Base-by-base conservation (phyloP, 768 basidiomycete species). In the Kondoa malvinella region DNA sequence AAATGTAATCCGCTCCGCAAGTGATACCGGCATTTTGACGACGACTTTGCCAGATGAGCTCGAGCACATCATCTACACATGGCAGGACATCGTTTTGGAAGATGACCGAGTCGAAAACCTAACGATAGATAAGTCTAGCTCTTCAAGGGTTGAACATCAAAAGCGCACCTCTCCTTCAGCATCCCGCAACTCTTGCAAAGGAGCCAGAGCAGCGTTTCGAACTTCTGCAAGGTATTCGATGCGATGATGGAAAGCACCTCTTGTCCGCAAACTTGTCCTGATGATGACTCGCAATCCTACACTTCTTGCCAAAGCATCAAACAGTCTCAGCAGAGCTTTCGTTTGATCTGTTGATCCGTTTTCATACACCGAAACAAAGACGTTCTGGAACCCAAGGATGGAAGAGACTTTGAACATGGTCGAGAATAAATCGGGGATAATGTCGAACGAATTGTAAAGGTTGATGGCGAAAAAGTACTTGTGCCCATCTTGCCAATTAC, bases 141-240 rank as follows among this genome's bases (percentile, higher is more conserved):
- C n/a, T n/a, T n/a, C n/a, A n/a, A n/a, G n/a, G n/a, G n/a, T n/a
- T n/a, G n/a, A n/a, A n/a, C n/a, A n/a, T n/a, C n/a, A n/a, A n/a
- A 50, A 50, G 21, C 40, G 40, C 21, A 50, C 40, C 78, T 97
- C 94, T 27, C 61, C 61, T 30, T 27, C 30, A 15, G 61, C 61
- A 76, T 95, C 92, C 56, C 95, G 82, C 40, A 95, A 82, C 75
- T 97, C 95, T 78, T 94, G 88, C 27, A 97, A 80, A 0, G 95
- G 95, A 1, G 88, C 91, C 76, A 99, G 88, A 16, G 95, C 95
- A 30, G 90, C 87, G 77, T 99, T 97, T 69, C 95, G 88, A n/a
- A 99, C 94, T 76, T 99, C 94, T n/a, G 95, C 95, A 65, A 99
- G 86, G 79, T 99, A 99, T 78, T 99, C 95, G 81, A 99, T 99